Conservation (phyloP, 2,329 filamentous ascomycete genomes). For the Xylaria sp. region DNA sequence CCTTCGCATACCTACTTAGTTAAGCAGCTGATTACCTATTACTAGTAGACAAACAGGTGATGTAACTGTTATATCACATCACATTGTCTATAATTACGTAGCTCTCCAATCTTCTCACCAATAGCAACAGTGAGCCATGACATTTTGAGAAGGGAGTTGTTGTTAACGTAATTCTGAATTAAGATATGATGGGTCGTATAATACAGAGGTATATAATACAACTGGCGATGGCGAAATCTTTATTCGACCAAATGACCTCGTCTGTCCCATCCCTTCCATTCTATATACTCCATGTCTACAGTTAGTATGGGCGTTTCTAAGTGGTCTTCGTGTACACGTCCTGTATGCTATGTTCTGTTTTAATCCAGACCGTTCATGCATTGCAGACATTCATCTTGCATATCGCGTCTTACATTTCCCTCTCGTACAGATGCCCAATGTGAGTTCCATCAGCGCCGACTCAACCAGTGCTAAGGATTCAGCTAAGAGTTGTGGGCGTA, state of each 20-base stretch:
- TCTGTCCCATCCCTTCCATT: neutral
- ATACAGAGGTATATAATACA: neutral
- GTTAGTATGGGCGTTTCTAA: neutral
- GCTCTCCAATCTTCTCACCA: neutral
- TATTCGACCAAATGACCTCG: neutral
- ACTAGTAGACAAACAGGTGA: too few relatives aligned
- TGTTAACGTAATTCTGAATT: too few relatives aligned
- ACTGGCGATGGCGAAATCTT: neutral
- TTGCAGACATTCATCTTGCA: neutral
- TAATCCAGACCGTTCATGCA: neutral
- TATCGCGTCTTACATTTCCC: neutral
- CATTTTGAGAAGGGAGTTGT: too few relatives aligned
- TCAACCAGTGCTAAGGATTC: neutral
- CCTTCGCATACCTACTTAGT: too few relatives aligned
- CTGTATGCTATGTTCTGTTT: neutral
- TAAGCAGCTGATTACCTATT: too few relatives aligned
- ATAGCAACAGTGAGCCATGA: too few relatives aligned
- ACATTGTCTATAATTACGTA: neutral
- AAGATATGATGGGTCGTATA: neutral
- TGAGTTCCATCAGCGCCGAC: too few relatives aligned
- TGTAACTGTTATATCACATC: too few relatives aligned
- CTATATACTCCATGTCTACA: neutral
- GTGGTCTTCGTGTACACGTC: neutral
- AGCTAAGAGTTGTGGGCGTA: neutral
- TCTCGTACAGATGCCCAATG: neutral